These are phyloP conservation scores for Mercurialis annua DNA, from an alignment of 345 rosid genomes.

Conservation along the genomic window DNA sequence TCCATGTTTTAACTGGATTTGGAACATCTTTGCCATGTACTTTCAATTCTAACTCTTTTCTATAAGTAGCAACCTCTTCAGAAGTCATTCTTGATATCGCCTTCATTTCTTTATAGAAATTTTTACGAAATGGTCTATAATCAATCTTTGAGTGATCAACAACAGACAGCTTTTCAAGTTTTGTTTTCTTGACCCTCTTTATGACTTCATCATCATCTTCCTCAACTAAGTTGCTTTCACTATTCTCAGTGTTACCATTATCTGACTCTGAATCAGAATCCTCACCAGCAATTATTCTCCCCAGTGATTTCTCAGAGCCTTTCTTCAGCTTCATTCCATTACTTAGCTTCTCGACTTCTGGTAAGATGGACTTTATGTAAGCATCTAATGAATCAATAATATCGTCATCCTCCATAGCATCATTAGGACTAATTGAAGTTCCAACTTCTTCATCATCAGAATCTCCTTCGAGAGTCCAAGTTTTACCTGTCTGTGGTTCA, in stretches of 20 bases:
- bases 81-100: constrained; percentile 72
- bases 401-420: constrained; percentile 56
- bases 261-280: constrained; percentile 91
- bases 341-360: constrained; percentile 81
- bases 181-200: constrained; percentile 97
- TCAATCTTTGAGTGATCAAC: constrained; percentile 95
- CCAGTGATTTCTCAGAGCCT: no score
- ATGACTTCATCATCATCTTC: constrained; percentile 96
- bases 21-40: constrained; percentile 95
- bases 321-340: constrained; percentile 40
- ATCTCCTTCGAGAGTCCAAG: constrained; percentile 94
- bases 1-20: constrained; percentile 82
- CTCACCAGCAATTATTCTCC: constrained; percentile 91
- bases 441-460: constrained; percentile 87
- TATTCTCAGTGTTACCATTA: constrained; percentile 56
- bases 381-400: constrained; percentile 97
- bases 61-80: constrained; percentile 69
- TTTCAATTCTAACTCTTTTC: constrained; percentile 88
- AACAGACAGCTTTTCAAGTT: constrained; percentile 79
- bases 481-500: constrained; percentile 60
- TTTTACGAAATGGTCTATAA: constrained; percentile 70
- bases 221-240: constrained; percentile 59
- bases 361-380: constrained; percentile 83
- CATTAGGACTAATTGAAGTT: constrained; percentile 44
- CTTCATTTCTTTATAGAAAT: constrained; percentile 86